These are phyloP conservation scores for Petunia secreta DNA, from an alignment of 257 asterid genomes.

Conservation along the genomic window DNA sequence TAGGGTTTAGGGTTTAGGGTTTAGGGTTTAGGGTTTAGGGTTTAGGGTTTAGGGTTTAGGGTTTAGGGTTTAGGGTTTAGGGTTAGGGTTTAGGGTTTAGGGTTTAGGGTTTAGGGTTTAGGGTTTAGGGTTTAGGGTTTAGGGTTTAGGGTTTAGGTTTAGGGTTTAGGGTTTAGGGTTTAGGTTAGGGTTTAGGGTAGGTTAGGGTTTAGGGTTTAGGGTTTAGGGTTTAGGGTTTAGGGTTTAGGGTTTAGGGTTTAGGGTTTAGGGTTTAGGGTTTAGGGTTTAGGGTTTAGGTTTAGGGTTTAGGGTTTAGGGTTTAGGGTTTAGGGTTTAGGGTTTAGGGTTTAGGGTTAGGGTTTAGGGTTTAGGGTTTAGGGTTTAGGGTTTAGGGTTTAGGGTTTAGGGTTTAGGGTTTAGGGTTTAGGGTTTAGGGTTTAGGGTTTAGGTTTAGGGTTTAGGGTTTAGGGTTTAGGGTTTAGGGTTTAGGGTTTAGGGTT, in stretches of 20 bases:
- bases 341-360: conserved; percentile 32
- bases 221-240: conserved; percentile 29
- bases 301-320: conserved; percentile 26
- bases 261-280: conserved; percentile 33
- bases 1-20: conserved; percentile 31
- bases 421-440: conserved; percentile 37
- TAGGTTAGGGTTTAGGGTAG: conserved; percentile 26
- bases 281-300: conserved; percentile 32
- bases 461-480: conserved; percentile 30
- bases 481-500: conserved; percentile 23
- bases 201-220: conserved; percentile 30
- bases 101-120: conserved; percentile 30
- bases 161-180: conserved; percentile 22
- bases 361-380: conserved; percentile 34
- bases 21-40: conserved; percentile 31
- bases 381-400: conserved; percentile 33
- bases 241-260: conserved; percentile 28
- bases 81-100: conserved; percentile 30
- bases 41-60: conserved; percentile 27
- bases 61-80: conserved; percentile 23
- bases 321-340: conserved; percentile 33
- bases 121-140: conserved; percentile 35
- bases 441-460: conserved; percentile 34
- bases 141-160: conserved; percentile 34
- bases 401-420: conserved; percentile 33